Base-by-base conservation (phyloP, 108 stramenopile species). In the Pseudonitzschia multiseries region DNA sequence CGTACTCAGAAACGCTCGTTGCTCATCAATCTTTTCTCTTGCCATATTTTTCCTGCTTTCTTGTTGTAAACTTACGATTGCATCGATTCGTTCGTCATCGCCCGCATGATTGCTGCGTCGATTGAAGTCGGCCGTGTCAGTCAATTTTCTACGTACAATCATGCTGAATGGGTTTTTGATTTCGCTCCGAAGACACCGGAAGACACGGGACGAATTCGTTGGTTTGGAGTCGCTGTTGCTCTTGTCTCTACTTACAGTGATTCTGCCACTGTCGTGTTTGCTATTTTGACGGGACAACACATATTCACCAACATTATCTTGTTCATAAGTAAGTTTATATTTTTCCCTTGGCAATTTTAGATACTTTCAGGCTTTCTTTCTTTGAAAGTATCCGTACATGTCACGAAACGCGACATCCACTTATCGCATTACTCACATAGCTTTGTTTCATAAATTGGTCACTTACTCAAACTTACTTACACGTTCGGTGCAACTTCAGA, bases 311-410 rank as follows among this genome's bases (percentile, higher is more conserved):
- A 26, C 17, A 29, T 42, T 13, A 20, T 62, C 20, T 40, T 33
- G 12, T 62, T 62, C 20, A 33, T 62, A 13, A 62, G 61, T 62
- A n/a, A 62, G 61, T 62, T 17, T 18, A 48, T 48, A 48, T 48
- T 10, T 48, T 48, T 48, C 46, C 1, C 46, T 6, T 36, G 6
- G 36, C 36, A 36, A 36, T 6, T 36, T 6, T 36, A 36, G 4
- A 36, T 6, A 2, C 4, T 36, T 36, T 36, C 36, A 36, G 2
- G 36, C 6, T 36, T 48, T 48, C 9, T 48, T 48, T 48, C 17
- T 8, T 48, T 48, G 4, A 48, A 10, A 5, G 2, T 36, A 5
- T 36, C 6, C 4, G 36, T 36, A 6, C 36, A 36, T 2, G n/a
- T n/a, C n/a, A n/a, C n/a, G n/a, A n/a, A n/a, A n/a, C n/a, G n/a